phyloP scores from a whole-genome alignment of 2,329 filamentous ascomycete species.

The Taxawa tesnikishii region DNA sequence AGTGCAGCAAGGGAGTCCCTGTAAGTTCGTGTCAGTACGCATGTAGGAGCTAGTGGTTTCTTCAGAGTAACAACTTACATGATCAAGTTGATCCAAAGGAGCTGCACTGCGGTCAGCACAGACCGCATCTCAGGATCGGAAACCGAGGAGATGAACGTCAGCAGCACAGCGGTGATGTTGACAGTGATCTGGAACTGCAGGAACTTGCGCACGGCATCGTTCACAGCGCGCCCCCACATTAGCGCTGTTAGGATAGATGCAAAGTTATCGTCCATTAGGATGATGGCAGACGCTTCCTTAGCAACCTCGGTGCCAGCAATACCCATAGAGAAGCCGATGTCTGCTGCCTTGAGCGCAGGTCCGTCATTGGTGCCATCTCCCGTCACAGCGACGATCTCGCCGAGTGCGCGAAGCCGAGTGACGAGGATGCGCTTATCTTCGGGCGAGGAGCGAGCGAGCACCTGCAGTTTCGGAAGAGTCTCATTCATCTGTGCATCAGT shows the following conservation, averaged over 20 bases:
- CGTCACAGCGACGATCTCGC: conserved; percentile 70
- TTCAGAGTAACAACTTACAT: conserved; percentile 38
- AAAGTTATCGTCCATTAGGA: conserved; percentile 71
- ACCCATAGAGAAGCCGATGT: conserved; percentile 79
- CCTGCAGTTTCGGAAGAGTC: conserved; percentile 56
- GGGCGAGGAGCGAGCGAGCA: conserved; percentile 61
- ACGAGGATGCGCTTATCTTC: conserved; percentile 68
- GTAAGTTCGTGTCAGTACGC: conserved; percentile 1
- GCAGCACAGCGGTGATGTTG: conserved; percentile 54
- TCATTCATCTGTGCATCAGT: conserved; percentile 52
- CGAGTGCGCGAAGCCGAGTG: conserved; percentile 56
- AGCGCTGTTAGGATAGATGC: conserved; percentile 75
- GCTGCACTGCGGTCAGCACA: conserved; percentile 53
- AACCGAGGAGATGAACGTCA: conserved; percentile 54
- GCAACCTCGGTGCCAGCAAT: conserved; percentile 74
- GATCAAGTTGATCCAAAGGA: conserved; percentile 58
- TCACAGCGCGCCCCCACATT: conserved; percentile 53
- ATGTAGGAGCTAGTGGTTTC: not conserved
- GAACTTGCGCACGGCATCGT: conserved; percentile 30
- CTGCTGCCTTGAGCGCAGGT: conserved; percentile 66
- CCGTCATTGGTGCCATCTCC: conserved; percentile 79
- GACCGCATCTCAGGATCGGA: conserved; percentile 42
- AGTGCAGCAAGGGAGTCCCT: conserved; percentile 48
- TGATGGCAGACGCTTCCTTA: conserved; percentile 75
- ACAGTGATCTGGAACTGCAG: conserved; percentile 54